A percentile compares a stretch with the other conserved stretches of the same genome.
phyloP scores from a whole-genome alignment of 768 basidiomycete genomes.

The Xerocomellus dryophilus region DNA sequence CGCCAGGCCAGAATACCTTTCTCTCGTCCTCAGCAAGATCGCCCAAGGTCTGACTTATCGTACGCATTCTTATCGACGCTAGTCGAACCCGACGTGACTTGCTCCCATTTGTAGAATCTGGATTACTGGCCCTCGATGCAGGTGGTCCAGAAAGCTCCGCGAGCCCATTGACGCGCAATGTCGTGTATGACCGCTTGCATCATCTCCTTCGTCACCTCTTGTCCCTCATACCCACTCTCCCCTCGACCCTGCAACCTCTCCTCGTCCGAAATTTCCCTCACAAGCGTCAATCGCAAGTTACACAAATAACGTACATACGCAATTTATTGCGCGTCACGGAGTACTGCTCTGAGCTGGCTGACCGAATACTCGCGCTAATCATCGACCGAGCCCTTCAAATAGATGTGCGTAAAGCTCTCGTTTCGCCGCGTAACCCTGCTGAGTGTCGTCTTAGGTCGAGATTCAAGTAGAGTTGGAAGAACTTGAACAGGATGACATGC shows the following conservation, averaged over 20 bases:
- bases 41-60: slow-evolving; percentile 88
- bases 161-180: slow-evolving; percentile 71
- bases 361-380: slow-evolving; percentile 80
- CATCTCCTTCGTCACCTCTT: slow-evolving; percentile 83
- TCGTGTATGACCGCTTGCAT: slow-evolving; percentile 85
- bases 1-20: slow-evolving; percentile 88
- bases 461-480: slow-evolving; percentile 96
- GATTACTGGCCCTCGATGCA: slow-evolving; percentile 58
- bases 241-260: slow-evolving; percentile 81
- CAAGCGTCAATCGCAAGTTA: slow-evolving; percentile 77
- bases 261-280: slow-evolving; percentile 87
- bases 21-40: slow-evolving; percentile 75
- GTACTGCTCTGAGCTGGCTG: slow-evolving; percentile 86
- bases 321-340: slow-evolving; percentile 79
- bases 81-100: slow-evolving; percentile 1
- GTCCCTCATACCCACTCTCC: slow-evolving; percentile 86
- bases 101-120: slow-evolving; percentile 54
- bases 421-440: neutral
- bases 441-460: slow-evolving; percentile 64
- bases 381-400: slow-evolving; percentile 95
- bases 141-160: slow-evolving; percentile 62
- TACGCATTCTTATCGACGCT: slow-evolving; percentile 38
- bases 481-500: slow-evolving; percentile 62
- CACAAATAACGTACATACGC: slow-evolving; percentile 86
- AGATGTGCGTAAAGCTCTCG: slow-evolving; percentile 59